Percentiles rank a stretch among this genome's conserved stretches.
Evolutionary conservation across 305 asterid species (phyloP).

Genomic region (Fraxinus floribunda): DNA sequence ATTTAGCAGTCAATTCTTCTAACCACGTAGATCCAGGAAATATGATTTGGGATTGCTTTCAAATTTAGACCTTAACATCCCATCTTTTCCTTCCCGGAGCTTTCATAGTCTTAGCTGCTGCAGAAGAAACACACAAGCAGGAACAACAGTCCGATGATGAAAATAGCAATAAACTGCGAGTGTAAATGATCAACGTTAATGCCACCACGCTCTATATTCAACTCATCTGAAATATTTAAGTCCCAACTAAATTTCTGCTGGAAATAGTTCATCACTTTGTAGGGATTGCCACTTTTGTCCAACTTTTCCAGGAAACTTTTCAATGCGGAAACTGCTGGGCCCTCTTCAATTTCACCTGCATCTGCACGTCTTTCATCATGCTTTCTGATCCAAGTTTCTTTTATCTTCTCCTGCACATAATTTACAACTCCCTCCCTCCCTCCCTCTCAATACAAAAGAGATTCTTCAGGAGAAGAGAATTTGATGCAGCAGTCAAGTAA

Average conservation of each 20-base stretch:
- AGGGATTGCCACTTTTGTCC: not conserved
- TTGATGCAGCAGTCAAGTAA: not conserved
- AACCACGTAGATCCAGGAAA: not conserved
- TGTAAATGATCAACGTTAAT: not conserved
- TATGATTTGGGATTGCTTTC: not conserved
- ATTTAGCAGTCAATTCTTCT: not conserved
- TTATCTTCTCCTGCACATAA: conserved; percentile 15
- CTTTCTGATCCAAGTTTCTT: conserved; percentile 4
- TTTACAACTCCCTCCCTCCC: conserved; percentile 4
- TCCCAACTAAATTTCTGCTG: not conserved
- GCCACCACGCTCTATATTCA: not conserved
- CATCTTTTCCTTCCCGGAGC: not conserved
- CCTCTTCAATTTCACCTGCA: not conserved
- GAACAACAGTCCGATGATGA: not conserved
- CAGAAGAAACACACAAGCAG: not conserved
- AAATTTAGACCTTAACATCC: not conserved
- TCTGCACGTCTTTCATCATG: not conserved
- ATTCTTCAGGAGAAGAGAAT: not conserved
- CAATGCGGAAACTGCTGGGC: not conserved
- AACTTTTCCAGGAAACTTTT: not conserved
- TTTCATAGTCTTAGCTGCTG: not conserved
- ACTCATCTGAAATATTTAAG: not conserved
- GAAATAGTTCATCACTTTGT: not conserved
- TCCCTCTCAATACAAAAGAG: not conserved
- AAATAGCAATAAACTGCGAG: not conserved